Percentiles rank a stretch among this genome's conserved stretches.
phyloP scores from a whole-genome alignment of 1,139 yeast genomes.

The Suhomyces panamericanus region DNA sequence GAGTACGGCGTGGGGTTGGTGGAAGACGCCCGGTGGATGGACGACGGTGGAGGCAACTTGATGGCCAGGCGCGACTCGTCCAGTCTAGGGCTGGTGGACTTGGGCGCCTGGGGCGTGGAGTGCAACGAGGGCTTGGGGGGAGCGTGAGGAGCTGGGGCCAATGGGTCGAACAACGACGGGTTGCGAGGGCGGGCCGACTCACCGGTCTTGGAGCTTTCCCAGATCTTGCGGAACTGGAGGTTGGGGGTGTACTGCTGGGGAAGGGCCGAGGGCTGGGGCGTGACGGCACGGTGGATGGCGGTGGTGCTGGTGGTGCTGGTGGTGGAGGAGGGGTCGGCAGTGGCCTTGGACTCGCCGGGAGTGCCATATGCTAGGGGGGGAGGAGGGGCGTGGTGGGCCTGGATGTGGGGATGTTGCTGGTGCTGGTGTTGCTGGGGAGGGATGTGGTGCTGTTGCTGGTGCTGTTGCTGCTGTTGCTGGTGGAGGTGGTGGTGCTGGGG shows the following conservation, averaged over 20 bases:
- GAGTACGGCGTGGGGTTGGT: slow-evolving; percentile 2
- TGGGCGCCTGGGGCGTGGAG: background rate
- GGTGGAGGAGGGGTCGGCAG: background rate
- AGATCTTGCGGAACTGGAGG: slow-evolving; percentile 42
- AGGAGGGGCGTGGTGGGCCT: background rate
- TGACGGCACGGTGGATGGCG: background rate
- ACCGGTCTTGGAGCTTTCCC: slow-evolving; percentile 26
- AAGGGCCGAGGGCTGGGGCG: slow-evolving; percentile 2
- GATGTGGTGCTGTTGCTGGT: background rate
- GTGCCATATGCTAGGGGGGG: slow-evolving; percentile 1
- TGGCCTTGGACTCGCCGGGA: slow-evolving; percentile 10
- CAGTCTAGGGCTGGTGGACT: slow-evolving; percentile 1
- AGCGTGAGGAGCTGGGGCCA: slow-evolving; percentile 27
- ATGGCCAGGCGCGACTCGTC: slow-evolving; percentile 14
- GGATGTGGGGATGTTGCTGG: slow-evolving; percentile 1
- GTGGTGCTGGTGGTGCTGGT: background rate
- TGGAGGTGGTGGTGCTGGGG: no score
- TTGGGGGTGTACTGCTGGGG: slow-evolving; percentile 30
- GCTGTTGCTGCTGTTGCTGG: no score
- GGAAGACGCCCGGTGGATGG: slow-evolving; percentile 9
- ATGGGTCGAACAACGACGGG: slow-evolving; percentile 38
- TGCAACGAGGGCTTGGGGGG: no score
- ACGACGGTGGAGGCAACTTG: slow-evolving; percentile 23
- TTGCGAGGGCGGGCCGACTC: slow-evolving; percentile 26
- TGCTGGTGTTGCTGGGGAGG: background rate